phyloP scores from a whole-genome alignment of 2,329 filamentous ascomycete genomes.

The Emydomyces testavorans region DNA sequence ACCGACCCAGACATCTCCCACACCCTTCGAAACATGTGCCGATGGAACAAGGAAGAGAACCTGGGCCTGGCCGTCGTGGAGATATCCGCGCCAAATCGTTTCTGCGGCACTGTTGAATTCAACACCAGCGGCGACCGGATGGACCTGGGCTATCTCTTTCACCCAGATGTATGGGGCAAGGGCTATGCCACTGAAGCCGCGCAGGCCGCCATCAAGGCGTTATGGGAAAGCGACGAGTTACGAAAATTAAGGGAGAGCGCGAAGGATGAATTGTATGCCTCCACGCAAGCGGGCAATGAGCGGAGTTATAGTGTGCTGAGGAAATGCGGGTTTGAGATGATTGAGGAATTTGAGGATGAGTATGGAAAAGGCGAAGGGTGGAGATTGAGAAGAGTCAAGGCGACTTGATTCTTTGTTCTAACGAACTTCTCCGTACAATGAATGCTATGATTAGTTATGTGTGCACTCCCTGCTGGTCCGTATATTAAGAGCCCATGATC shows the following conservation, averaged over 20 bases:
- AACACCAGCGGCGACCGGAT: neutral
- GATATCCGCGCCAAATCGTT: slow-evolving; percentile 1
- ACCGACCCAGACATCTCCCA: slow-evolving; percentile 10
- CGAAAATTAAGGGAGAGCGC: neutral
- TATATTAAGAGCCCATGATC: too few species aligned
- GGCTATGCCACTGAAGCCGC: slow-evolving; percentile 16
- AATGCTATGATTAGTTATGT: too few species aligned
- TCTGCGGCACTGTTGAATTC: slow-evolving; percentile 3
- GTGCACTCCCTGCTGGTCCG: too few species aligned
- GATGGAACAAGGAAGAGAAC: slow-evolving; percentile 6
- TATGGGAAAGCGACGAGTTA: slow-evolving; percentile 11
- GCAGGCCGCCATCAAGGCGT: slow-evolving; percentile 11
- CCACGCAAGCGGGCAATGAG: slow-evolving; percentile 5
- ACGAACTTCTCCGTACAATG: too few species aligned
- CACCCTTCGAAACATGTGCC: slow-evolving; percentile 6
- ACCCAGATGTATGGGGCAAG: slow-evolving; percentile 15
- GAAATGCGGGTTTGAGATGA: slow-evolving; percentile 12
- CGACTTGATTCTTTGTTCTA: neutral
- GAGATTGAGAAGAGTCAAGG: neutral
- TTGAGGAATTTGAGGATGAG: slow-evolving; percentile 11
- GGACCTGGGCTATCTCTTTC: slow-evolving; percentile 13
- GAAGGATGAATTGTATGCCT: slow-evolving; percentile 2
- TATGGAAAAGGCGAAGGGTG: slow-evolving; percentile 8
- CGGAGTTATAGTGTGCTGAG: slow-evolving; percentile 9
- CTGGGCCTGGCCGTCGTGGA: slow-evolving; percentile 2